Percentiles rank a stretch among this genome's conserved stretches.
Evolutionary conservation across 176 grass and related monocot genomes (phyloP).

Genomic region (Cocos nucifera): DNA sequence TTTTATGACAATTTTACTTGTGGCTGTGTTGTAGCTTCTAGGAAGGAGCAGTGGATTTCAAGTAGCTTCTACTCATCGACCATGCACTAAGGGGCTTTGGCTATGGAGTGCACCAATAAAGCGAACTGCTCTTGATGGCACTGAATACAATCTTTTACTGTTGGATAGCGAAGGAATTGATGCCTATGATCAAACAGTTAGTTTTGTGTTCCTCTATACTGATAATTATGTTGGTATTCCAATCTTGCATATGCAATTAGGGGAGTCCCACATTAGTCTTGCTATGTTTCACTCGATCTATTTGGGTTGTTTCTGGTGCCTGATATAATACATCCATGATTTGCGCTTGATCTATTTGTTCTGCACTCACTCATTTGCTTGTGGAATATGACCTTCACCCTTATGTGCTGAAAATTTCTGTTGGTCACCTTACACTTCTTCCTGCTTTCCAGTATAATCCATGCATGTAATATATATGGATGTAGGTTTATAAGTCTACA

Average conservation of each 20-base stretch:
- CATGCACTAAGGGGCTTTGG: constrained; percentile 99
- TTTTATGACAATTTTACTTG: constrained; percentile 8
- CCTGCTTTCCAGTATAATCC: no score
- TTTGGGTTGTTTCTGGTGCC: no score
- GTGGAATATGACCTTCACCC: no score
- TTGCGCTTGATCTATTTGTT: no score
- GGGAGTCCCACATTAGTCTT: no score
- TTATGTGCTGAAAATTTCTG: no score
- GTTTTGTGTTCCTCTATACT: background rate
- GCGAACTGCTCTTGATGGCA: constrained; percentile 82
- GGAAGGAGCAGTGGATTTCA: constrained; percentile 87
- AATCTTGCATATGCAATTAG: background rate
- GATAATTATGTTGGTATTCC: background rate
- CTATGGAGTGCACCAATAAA: constrained; percentile 94
- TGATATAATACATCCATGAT: no score
- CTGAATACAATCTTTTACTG: constrained; percentile 78
- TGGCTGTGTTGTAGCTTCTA: constrained; percentile 44
- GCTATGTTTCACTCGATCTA: no score
- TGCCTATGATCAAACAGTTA: constrained; percentile 97
- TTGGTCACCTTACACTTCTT: no score
- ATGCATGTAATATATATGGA: no score
- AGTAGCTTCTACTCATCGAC: constrained; percentile 88
- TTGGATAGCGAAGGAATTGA: constrained; percentile 97
- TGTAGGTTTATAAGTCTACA: no score
- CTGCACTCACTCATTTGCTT: no score